phyloP scores from a whole-genome alignment of 164 flowering plant species.

The Berberis vulgaris region DNA sequence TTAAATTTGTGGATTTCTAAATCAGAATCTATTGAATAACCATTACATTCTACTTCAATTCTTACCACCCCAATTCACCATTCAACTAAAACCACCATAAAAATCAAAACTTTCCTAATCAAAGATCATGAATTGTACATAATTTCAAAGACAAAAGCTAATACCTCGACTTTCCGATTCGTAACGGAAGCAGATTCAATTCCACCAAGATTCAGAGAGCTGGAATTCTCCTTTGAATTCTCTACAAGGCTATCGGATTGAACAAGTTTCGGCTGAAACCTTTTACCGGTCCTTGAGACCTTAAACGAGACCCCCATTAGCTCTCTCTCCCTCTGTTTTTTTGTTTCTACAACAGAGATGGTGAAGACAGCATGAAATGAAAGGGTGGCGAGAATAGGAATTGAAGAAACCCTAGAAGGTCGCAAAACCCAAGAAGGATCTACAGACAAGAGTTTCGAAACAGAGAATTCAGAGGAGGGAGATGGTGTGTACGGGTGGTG shows the following conservation, averaged over 20 bases:
- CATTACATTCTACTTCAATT: not conserved
- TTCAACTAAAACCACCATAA: not conserved
- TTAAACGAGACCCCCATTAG: constrained; percentile 75
- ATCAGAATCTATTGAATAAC: no score
- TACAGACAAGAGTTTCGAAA: no score
- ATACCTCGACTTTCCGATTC: constrained; percentile 24
- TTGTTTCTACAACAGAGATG: no score
- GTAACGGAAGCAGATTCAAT: constrained; percentile 8
- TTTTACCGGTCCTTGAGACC: constrained; percentile 51
- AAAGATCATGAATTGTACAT: not conserved
- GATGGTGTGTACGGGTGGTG: no score
- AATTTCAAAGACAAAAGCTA: not conserved
- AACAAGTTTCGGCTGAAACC: constrained; percentile 45
- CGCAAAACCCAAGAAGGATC: no score
- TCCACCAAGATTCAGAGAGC: constrained; percentile 9
- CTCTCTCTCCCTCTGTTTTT: no score
- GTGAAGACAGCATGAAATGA: no score
- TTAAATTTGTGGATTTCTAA: no score
- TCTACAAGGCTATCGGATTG: constrained; percentile 18
- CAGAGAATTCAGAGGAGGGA: no score
- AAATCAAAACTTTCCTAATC: not conserved
- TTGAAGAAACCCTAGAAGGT: no score
- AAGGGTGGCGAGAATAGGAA: no score
- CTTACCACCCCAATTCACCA: not conserved
- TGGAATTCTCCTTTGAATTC: constrained; percentile 20